phyloP scores from a whole-genome alignment of 345 rosid genomes.

The Garcia nutans region DNA sequence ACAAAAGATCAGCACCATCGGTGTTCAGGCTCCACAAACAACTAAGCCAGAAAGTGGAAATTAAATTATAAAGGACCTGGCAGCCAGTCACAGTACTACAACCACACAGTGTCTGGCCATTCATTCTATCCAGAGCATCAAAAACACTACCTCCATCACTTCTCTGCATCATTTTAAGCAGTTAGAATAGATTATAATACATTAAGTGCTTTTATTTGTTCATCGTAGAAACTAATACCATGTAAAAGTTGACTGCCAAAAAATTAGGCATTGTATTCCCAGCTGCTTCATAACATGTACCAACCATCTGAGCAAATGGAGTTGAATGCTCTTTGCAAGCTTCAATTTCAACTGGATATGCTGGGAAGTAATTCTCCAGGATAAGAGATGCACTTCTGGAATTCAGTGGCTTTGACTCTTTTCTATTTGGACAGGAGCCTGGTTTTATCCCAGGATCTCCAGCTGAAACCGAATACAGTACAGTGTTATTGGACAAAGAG shows the following conservation, averaged over 20 bases:
- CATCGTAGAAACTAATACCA: constrained; percentile 46
- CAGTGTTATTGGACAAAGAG: constrained; percentile 15
- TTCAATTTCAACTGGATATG: constrained; percentile 70
- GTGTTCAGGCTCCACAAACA: neutral
- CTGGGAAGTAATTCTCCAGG: constrained; percentile 87
- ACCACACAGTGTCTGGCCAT: constrained; percentile 80
- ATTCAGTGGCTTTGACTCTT: constrained; percentile 68
- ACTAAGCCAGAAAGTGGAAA: neutral
- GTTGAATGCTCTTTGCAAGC: constrained; percentile 96
- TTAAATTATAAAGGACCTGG: constrained; percentile 53
- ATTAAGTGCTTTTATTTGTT: neutral
- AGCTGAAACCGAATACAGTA: constrained; percentile 51
- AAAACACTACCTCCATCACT: constrained; percentile 96
- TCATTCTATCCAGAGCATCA: constrained; percentile 75
- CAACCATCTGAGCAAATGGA: constrained; percentile 78
- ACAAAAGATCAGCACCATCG: neutral
- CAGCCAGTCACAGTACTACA: constrained; percentile 75
- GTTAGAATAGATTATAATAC: constrained; percentile 23
- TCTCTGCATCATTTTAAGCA: constrained; percentile 53
- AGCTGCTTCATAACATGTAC: constrained; percentile 80
- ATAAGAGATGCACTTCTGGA: constrained; percentile 76
- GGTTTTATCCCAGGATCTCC: constrained; percentile 91
- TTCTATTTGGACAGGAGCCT: constrained; percentile 88
- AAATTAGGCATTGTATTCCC: constrained; percentile 85
- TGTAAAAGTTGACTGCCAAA: constrained; percentile 91